These are phyloP conservation scores for Xylariaceae sp. DNA, from an alignment of 2,329 filamentous ascomycete genomes.

Conservation along the genomic window DNA sequence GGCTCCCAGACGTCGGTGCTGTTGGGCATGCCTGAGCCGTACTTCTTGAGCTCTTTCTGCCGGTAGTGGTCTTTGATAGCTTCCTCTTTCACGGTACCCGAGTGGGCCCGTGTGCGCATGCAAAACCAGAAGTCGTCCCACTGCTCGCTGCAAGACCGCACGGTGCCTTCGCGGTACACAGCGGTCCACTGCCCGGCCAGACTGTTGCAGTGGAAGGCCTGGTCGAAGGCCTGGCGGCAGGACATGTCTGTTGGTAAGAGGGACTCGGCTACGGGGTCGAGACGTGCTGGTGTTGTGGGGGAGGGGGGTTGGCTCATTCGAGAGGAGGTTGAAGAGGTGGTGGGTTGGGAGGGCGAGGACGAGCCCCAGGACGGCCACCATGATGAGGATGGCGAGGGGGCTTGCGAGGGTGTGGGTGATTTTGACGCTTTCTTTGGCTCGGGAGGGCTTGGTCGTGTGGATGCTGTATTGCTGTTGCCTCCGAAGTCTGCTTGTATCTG, in stretches of 20 bases:
- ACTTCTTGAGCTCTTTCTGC: slow-evolving; percentile 68
- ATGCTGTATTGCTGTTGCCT: slow-evolving; percentile 11
- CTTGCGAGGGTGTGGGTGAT: slow-evolving; percentile 37
- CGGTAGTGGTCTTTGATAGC: slow-evolving; percentile 72
- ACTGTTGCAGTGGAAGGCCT: slow-evolving; percentile 91
- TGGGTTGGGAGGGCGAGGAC: slow-evolving; percentile 5
- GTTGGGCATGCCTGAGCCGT: slow-evolving; percentile 67
- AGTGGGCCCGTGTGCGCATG: slow-evolving; percentile 79
- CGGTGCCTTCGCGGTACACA: slow-evolving; percentile 83
- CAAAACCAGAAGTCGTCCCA: slow-evolving; percentile 98
- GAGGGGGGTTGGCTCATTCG: slow-evolving; percentile 39
- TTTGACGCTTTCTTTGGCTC: slow-evolving; percentile 18
- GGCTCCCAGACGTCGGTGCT: slow-evolving; percentile 92
- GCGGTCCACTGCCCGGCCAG: slow-evolving; percentile 90
- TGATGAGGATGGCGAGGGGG: slow-evolving; percentile 41
- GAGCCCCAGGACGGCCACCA: slow-evolving; percentile 41
- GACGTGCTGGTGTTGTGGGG: slow-evolving; percentile 18
- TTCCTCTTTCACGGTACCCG: slow-evolving; percentile 64
- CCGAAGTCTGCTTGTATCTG: slow-evolving; percentile 41
- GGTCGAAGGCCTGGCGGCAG: slow-evolving; percentile 89
- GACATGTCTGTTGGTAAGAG: slow-evolving; percentile 84
- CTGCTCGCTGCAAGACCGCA: slow-evolving; percentile 80
- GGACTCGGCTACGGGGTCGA: slow-evolving; percentile 65
- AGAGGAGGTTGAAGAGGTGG: slow-evolving; percentile 19
- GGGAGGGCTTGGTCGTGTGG: slow-evolving; percentile 21